Evolutionary conservation across 176 grass and related monocot species (phyloP).

Genomic region (Phoenix roebelenii): DNA sequence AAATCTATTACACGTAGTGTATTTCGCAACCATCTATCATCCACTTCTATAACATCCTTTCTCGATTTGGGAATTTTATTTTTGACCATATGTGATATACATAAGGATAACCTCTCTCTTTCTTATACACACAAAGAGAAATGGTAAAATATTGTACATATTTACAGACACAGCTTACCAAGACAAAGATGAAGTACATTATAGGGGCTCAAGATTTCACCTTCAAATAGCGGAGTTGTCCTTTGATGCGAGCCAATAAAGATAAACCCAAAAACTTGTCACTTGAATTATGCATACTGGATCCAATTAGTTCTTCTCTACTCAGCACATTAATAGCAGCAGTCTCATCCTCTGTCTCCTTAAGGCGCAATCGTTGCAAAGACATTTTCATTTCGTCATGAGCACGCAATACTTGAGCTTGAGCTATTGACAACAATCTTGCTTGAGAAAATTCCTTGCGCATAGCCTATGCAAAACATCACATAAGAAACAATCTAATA

Average conservation of each 20-base stretch:
- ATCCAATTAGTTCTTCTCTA: constrained; percentile 65
- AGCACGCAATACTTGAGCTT: constrained; percentile 68
- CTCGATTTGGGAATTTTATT: no score
- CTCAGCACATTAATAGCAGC: constrained; percentile 63
- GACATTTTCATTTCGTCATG: constrained; percentile 97
- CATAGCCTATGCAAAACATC: constrained; percentile 54
- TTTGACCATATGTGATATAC: no score
- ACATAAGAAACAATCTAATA: background rate
- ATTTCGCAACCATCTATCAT: no score
- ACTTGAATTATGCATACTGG: constrained; percentile 71
- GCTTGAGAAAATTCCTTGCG: constrained; percentile 90
- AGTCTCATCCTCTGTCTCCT: constrained; percentile 54
- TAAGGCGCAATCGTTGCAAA: constrained; percentile 62
- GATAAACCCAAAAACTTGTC: constrained; percentile 66
- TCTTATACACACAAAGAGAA: no score
- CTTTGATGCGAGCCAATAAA: constrained; percentile 70
- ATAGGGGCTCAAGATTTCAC: constrained; percentile 15
- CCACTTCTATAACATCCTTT: no score
- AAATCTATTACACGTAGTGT: no score
- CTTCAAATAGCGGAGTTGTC: constrained; percentile 85
- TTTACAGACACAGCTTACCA: no score
- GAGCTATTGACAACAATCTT: constrained; percentile 68
- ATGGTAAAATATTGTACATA: no score
- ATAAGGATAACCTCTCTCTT: no score
- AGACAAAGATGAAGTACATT: no score